These are phyloP conservation scores for Deuterostichococcus epilithicus DNA, from an alignment of 139 green algal species.

Conservation along the genomic window DNA sequence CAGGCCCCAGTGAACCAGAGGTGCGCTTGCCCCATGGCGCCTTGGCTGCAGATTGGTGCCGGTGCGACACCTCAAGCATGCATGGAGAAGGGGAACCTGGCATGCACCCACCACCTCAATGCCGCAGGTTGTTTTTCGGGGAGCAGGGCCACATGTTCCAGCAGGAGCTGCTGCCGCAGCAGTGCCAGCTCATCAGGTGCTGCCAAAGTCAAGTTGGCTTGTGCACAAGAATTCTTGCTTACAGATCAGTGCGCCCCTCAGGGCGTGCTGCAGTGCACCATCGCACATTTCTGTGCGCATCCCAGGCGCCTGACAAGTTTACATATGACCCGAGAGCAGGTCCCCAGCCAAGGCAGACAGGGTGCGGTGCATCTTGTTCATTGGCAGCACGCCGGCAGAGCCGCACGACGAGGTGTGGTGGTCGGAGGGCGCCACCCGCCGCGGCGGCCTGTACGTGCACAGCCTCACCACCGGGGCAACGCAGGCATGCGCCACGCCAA, in stretches of 20 bases:
- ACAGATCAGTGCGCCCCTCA: not conserved
- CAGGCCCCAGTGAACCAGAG: not conserved
- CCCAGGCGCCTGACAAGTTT: not conserved
- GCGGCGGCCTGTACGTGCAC: slow-evolving; percentile 14
- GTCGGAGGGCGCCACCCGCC: not conserved
- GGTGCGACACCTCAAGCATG: not conserved
- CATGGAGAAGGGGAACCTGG: slow-evolving; percentile 7
- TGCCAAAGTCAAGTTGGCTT: not conserved
- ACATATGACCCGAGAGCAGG: not conserved
- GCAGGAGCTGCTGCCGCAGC: slow-evolving; percentile 5
- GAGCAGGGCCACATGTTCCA: not conserved
- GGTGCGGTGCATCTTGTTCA: not conserved
- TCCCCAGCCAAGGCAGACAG: not conserved
- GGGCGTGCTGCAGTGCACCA: not conserved
- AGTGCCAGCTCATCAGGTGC: not conserved
- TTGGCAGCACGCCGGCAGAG: not conserved
- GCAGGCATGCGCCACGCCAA: not conserved
- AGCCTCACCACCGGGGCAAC: not conserved
- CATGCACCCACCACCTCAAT: not conserved
- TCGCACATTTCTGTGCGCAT: not conserved
- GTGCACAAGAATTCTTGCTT: not conserved
- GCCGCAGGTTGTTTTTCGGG: not conserved
- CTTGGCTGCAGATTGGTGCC: too few relatives aligned
- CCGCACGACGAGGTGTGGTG: slow-evolving; percentile 20
- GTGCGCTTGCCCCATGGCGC: not conserved